These are phyloP conservation scores for Umbelopsis vinacea DNA, from an alignment of 192 early-diverging fungal species.

Conservation along the genomic window DNA sequence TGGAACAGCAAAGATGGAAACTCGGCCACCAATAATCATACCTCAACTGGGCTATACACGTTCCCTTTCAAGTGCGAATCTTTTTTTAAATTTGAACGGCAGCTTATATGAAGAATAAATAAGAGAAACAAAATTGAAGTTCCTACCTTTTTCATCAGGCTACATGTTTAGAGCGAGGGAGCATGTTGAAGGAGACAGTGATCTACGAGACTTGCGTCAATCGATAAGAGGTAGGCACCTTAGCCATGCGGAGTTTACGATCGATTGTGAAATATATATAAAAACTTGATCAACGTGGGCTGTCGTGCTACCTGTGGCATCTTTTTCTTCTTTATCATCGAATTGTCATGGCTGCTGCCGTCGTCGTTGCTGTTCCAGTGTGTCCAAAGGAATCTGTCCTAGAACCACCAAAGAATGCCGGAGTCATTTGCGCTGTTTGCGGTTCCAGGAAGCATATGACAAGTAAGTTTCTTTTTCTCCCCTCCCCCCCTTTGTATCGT, in stretches of 20 bases:
- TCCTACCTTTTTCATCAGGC: too few species aligned
- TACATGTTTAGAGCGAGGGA: too few species aligned
- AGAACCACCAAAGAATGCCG: constrained; percentile 3
- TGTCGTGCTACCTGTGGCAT: constrained; percentile 21
- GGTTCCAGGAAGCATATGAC: constrained; percentile 42
- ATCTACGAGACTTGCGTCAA: too few species aligned
- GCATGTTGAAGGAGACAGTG: too few species aligned
- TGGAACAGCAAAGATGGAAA: constrained; percentile 44
- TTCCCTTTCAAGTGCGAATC: not conserved
- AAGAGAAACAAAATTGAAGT: too few species aligned
- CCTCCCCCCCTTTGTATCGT: not conserved
- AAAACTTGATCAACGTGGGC: not conserved
- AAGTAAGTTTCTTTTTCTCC: constrained; percentile 37
- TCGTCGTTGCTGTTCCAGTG: constrained; percentile 1
- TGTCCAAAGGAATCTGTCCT: not conserved
- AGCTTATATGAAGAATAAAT: not conserved
- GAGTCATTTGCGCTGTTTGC: constrained; percentile 31
- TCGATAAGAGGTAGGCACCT: too few species aligned
- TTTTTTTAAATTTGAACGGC: not conserved
- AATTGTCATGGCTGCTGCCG: not conserved
- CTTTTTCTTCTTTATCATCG: constrained; percentile 8
- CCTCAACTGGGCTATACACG: not conserved
- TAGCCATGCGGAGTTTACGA: not conserved
- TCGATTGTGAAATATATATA: constrained; percentile 4
- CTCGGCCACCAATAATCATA: not conserved